Evolutionary conservation across 1,284 basidiomycete genomes (phyloP), one percentile per base, ranked within the genome.

Genomic region (Anthracocystis setariae): DNA sequence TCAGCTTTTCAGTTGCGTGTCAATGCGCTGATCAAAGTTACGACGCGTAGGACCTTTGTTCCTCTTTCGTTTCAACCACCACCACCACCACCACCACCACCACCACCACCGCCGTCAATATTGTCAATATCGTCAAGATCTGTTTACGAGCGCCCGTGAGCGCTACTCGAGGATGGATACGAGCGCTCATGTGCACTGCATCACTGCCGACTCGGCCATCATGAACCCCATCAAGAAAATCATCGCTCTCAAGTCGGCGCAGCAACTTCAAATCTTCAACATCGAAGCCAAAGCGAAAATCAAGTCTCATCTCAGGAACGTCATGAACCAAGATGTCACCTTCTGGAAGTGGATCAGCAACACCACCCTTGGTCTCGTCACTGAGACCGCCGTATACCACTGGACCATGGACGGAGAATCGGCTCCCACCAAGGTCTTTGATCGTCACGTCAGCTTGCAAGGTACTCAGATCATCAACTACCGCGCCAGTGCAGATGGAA

Each of bases 311-410:
- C 86, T 90, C 62, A n/a, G n/a, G n/a, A n/a, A n/a, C n/a, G n/a
- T n/a, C n/a, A 78, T 91, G 87, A 91, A 90, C 83, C 94, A 98
- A 83, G 96, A 98, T 80, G 89, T 98, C 64, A 90, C 92, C 40
- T 99, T 97, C 85, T 99, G 96, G 96, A 97, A 95, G 83, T 99
- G 96, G 96, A 90, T 98, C 61, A 92, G 89, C 62, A 90, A 93
- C 75, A 89, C 90, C 18, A 92, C 91, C 21, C 90, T 99, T 68
- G 96, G 95, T 80, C 89, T 98, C 85, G 96, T 98, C 82, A 98
- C 95, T 35, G 94, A 97, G 66, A 88, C 90, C 2, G 88, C 94
- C 15, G 96, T 98, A 38, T 94, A 89, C 85, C 95, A 98, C 84
- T 98, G 95, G 95, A 88, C 90, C 68, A 91, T 92, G 76, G 86